Evolutionary conservation across 805 yeast species (phyloP).

Genomic region (Blastobotrys muscicola): DNA sequence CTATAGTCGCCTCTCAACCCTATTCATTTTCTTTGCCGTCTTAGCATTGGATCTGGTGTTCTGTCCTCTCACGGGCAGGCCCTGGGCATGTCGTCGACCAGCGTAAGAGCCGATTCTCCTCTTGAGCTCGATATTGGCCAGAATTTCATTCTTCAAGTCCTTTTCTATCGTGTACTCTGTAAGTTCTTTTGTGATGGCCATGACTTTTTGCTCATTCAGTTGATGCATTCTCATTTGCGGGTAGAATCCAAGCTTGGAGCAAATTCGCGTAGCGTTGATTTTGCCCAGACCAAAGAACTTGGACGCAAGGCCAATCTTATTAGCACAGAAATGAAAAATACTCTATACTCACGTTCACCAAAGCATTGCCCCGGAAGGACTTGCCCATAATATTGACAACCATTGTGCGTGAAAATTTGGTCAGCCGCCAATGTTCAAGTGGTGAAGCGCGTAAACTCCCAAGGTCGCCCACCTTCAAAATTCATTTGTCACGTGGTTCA

Average conservation of each 20-base stretch:
- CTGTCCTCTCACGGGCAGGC: constrained; percentile 80
- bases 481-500: no score
- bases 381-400: constrained; percentile 30
- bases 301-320: constrained; percentile 61
- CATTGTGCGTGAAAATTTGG: constrained; percentile 14
- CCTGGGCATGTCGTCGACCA: constrained; percentile 83
- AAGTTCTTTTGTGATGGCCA: constrained; percentile 80
- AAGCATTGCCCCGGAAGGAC: constrained; percentile 28
- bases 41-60: constrained; percentile 82
- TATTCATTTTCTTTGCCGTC: constrained; percentile 82
- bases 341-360: constrained; percentile 18
- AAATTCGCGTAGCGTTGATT: constrained; percentile 58
- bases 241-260: constrained; percentile 83
- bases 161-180: constrained; percentile 78
- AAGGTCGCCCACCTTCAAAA: no score
- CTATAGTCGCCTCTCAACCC: constrained; percentile 39
- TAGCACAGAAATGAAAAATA: neutral
- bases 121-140: constrained; percentile 71
- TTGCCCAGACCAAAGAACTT: constrained; percentile 84
- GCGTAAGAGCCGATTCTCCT: constrained; percentile 73
- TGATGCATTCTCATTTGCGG: constrained; percentile 94
- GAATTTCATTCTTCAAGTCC: constrained; percentile 46
- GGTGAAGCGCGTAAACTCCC: no score
- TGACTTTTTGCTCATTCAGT: constrained; percentile 74
- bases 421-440: no score